phyloP scores from a whole-genome alignment of 441 rosid genomes.

The Erodium moschatum region DNA sequence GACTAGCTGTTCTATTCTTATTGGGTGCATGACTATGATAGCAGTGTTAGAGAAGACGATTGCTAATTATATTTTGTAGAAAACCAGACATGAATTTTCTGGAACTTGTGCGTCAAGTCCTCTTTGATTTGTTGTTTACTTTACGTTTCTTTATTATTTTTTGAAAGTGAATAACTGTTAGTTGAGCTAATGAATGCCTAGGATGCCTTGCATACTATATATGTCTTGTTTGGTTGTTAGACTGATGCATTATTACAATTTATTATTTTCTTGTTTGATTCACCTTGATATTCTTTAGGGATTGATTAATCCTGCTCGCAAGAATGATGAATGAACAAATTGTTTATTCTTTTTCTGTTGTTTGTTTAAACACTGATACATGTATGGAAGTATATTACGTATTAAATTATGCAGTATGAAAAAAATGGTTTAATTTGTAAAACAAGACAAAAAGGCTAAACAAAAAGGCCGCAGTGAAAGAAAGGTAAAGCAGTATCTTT shows the following conservation, averaged over 20 bases:
- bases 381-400: background rate
- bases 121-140: background rate
- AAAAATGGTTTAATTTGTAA: background rate
- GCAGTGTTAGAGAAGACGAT: background rate
- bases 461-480: background rate
- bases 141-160: background rate
- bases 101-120: background rate
- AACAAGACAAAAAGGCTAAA: background rate
- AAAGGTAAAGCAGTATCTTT: background rate
- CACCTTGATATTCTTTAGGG: background rate
- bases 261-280: background rate
- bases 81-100: background rate
- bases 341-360: background rate
- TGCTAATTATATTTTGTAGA: background rate
- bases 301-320: background rate
- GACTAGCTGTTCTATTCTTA: background rate
- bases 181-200: background rate
- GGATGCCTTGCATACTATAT: background rate
- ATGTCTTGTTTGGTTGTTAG: background rate
- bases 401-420: background rate
- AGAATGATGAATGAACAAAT: conserved; percentile 3
- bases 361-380: background rate
- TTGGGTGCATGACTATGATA: background rate
- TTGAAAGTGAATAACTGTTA: background rate
- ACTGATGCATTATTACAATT: background rate